Evolutionary conservation across 2,329 filamentous ascomycete species (phyloP).

Genomic region (Xylaria sp.): DNA sequence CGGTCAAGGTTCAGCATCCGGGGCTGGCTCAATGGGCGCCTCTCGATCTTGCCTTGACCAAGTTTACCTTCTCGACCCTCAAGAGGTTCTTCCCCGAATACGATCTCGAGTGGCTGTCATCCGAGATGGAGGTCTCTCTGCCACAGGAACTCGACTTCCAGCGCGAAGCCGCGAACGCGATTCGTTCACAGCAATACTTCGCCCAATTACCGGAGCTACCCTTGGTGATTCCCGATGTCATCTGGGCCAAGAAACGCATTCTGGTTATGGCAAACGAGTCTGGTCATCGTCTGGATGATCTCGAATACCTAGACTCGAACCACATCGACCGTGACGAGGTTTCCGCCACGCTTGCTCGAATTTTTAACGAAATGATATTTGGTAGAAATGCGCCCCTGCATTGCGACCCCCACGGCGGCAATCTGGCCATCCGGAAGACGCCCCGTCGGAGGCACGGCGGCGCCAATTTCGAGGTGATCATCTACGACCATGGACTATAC

Average conservation of each 20-base stretch:
- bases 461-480: constrained; percentile 88
- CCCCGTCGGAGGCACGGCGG: constrained; percentile 54
- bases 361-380: constrained; percentile 99
- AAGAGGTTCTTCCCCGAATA: constrained; percentile 97
- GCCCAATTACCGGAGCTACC: constrained; percentile 72
- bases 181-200: constrained; percentile 80
- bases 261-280: constrained; percentile 94
- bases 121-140: constrained; percentile 88
- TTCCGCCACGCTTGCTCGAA: constrained; percentile 82
- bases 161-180: constrained; percentile 83
- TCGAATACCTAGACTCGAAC: constrained; percentile 81
- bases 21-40: constrained; percentile 85
- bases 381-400: constrained; percentile 85
- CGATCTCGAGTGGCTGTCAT: constrained; percentile 92
- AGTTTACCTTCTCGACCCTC: constrained; percentile 85
- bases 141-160: constrained; percentile 91
- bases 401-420: constrained; percentile 96
- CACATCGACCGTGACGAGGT: constrained; percentile 94
- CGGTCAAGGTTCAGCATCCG: constrained; percentile 96
- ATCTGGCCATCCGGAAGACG: constrained; percentile 88
- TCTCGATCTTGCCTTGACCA: constrained; percentile 82
- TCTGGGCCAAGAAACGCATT: constrained; percentile 87
- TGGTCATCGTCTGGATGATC: constrained; percentile 84
- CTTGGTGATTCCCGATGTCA: constrained; percentile 83
- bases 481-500: constrained; percentile 97